Evolutionary conservation across 805 yeast species (phyloP).

Genomic region (Metschnikowia reukaufii): DNA sequence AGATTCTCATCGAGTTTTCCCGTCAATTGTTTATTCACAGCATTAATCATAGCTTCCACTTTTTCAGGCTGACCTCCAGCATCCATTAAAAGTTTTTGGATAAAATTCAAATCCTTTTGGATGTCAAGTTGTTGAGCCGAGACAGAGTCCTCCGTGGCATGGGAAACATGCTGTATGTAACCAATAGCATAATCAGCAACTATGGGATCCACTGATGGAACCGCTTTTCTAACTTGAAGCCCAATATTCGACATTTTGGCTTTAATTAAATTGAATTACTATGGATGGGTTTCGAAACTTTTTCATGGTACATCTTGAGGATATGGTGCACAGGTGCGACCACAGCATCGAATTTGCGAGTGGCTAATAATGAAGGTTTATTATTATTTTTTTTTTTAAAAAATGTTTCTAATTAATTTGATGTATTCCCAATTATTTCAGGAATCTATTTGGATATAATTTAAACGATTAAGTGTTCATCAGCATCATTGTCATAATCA

Average conservation of each 20-base stretch:
- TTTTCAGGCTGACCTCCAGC: constrained; percentile 78
- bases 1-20: constrained; percentile 62
- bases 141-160: constrained; percentile 78
- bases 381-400: no score
- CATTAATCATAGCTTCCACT: constrained; percentile 48
- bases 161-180: constrained; percentile 79
- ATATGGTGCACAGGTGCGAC: constrained; percentile 7
- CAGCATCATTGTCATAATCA: constrained; percentile 36
- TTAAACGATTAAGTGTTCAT: constrained; percentile 30
- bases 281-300: neutral
- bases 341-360: neutral
- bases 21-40: constrained; percentile 48
- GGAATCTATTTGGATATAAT: no score
- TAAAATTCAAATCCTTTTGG: constrained; percentile 63
- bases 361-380: neutral
- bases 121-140: constrained; percentile 70
- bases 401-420: neutral
- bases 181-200: constrained; percentile 92
- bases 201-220: constrained; percentile 79
- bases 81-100: constrained; percentile 62
- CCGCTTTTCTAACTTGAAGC: constrained; percentile 77
- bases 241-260: constrained; percentile 40
- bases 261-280: neutral
- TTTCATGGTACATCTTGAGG: neutral
- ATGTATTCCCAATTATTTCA: no score